These are phyloP conservation scores for Calonectria naviculata DNA, from an alignment of 2,329 filamentous ascomycete species.

Conservation along the genomic window DNA sequence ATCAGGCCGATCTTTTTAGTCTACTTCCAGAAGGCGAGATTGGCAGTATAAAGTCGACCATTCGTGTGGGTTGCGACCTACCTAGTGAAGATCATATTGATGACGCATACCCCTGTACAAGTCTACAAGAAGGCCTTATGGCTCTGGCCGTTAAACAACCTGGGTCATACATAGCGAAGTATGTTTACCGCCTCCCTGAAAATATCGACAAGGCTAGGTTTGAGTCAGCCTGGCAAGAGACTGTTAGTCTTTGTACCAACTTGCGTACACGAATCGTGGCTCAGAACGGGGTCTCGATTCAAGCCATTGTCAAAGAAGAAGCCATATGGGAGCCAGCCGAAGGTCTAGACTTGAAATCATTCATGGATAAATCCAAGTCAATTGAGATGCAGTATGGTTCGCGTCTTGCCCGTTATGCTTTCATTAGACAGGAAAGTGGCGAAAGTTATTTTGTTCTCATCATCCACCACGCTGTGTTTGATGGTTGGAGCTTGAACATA, in stretches of 20 bases:
- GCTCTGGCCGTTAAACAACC: constrained; percentile 20
- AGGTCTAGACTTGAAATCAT: not conserved
- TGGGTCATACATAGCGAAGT: constrained; percentile 16
- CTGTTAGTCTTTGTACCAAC: not conserved
- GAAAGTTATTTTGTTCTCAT: not conserved
- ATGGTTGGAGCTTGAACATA: constrained; percentile 13
- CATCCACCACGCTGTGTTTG: not conserved
- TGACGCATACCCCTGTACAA: constrained; percentile 49
- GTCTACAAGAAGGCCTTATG: constrained; percentile 50
- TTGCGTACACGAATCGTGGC: constrained; percentile 2
- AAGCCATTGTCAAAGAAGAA: not conserved
- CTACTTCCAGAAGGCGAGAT: not conserved
- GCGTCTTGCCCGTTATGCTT: not conserved
- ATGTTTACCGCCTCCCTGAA: not conserved
- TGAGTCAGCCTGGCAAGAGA: not conserved
- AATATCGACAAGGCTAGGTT: not conserved
- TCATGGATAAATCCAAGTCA: not conserved
- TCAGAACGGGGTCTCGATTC: not conserved
- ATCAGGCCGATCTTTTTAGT: not conserved
- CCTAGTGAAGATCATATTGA: constrained; percentile 27
- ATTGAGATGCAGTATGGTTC: constrained; percentile 10
- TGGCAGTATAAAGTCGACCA: not conserved
- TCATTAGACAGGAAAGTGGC: not conserved
- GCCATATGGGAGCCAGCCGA: not conserved
- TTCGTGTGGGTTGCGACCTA: not conserved